A percentile compares a stretch with the other conserved stretches of the same genome.
phyloP scores from a whole-genome alignment of 2,329 filamentous ascomycete genomes.

The Aspergillus alliaceus region DNA sequence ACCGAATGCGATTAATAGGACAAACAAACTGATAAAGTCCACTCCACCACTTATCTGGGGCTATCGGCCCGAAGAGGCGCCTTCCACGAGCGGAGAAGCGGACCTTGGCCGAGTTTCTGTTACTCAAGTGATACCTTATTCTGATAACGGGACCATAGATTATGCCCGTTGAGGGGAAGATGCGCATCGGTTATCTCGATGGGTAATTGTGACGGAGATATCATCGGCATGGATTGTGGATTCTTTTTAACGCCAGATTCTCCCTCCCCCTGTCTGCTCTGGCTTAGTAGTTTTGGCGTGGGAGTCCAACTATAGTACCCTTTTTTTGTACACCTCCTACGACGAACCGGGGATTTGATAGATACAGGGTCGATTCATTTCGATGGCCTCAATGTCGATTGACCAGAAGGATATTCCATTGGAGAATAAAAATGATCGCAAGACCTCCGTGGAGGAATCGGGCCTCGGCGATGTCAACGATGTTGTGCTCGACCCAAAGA shows the following conservation, averaged over 20 bases:
- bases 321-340: no score
- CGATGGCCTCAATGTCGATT: neutral
- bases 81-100: neutral
- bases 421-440: slow-evolving; percentile 11
- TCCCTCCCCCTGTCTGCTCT: neutral
- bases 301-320: neutral
- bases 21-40: neutral
- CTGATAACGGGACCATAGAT: neutral
- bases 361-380: neutral
- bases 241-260: slow-evolving; percentile 1
- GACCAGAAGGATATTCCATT: neutral
- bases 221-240: neutral
- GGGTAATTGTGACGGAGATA: neutral
- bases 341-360: neutral
- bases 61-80: slow-evolving; percentile 5
- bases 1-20: neutral
- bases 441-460: slow-evolving; percentile 14
- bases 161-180: neutral
- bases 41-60: slow-evolving; percentile 11
- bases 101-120: slow-evolving; percentile 2
- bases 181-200: neutral
- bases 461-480: slow-evolving; percentile 21
- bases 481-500: slow-evolving; percentile 42
- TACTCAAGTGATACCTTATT: slow-evolving; percentile 1
- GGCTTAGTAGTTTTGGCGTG: neutral